Base-by-base conservation (phyloP, 2,329 filamentous ascomycete species). In the Calonectria fujianensis region DNA sequence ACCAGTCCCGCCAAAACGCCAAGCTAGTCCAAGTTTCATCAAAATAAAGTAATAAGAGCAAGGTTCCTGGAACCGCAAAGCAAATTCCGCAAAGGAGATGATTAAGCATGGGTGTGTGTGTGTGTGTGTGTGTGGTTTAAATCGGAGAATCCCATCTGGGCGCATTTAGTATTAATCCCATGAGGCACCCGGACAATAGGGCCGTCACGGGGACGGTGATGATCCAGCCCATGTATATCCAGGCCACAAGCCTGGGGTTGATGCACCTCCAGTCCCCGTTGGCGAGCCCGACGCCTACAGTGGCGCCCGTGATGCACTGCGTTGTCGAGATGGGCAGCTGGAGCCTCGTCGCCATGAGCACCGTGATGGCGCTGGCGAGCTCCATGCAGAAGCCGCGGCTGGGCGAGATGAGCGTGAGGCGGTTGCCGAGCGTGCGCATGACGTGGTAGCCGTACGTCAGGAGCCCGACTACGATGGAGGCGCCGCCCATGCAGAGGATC, bases 401-500 rank as follows among this genome's bases (percentile, higher is more conserved):
- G 2, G 89, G 90, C 11, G 88, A 90, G 79, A 90, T 89, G 27
- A 89, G 85, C 18, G 89, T 91, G 75, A 91, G 85, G 52, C 89
- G 86, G 83, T 91, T 91, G 11, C 89, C 89, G 71, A 91, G 86
- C 61, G 88, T 88, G 67, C 88, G 86, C 88, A 91, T 91, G 79
- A 93, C 91, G 79, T 92, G 91, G 82, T 92, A 93, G 10, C 91
- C 91, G 77, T 91, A 93, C 13, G 90, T 91, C 84, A 89, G 86
- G 73, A 93, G 85, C n/a, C 91, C 91, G n/a, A 91, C 80, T 57
- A 88, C 88, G 32, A 91, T 88, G 63, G 85, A 84, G 0, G 85
- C 82, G 73, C 88, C 88, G 20, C 88, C 87, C 37, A 89, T 85
- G 65, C 86, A 86, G 16, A 90, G 82, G 73, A 90, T 85, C 88